These are phyloP conservation scores for Penicillium macrosclerotiorum DNA, from an alignment of 495 filamentous ascomycete species.

Conservation along the genomic window DNA sequence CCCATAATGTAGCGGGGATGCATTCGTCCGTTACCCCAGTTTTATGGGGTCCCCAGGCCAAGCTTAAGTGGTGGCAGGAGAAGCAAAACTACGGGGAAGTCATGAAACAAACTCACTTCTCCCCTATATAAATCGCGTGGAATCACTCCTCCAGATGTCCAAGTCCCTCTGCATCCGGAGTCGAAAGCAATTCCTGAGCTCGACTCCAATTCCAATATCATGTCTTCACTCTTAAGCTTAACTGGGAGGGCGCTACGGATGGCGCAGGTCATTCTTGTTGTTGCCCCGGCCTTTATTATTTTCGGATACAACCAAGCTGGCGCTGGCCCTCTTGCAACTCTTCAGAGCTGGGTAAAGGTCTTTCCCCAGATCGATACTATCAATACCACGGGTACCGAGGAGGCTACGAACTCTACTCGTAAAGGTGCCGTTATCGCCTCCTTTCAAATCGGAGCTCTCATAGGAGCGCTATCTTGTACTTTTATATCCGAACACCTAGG, in stretches of 20 bases:
- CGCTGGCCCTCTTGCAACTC: slow-evolving; percentile 23
- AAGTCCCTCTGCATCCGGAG: no score
- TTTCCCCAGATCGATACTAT: slow-evolving; percentile 36
- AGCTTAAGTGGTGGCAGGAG: background rate
- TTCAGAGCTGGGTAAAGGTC: slow-evolving; percentile 26
- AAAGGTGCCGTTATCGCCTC: slow-evolving; percentile 42
- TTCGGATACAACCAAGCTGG: slow-evolving; percentile 37
- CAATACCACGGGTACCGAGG: slow-evolving; percentile 25
- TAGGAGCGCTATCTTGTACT: slow-evolving; percentile 40
- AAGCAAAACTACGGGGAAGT: background rate
- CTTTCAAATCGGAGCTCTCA: slow-evolving; percentile 42
- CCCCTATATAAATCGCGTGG: background rate
- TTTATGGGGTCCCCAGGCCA: slow-evolving; percentile 14
- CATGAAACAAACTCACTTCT: background rate
- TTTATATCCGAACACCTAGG: slow-evolving; percentile 47
- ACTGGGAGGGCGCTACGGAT: slow-evolving; percentile 16
- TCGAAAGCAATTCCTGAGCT: no score
- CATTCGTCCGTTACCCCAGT: no score
- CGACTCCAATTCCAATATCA: background rate
- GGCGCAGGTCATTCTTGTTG: slow-evolving; percentile 30
- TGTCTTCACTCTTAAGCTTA: background rate
- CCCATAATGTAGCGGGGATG: no score
- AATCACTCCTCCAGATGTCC: background rate
- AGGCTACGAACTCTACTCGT: slow-evolving; percentile 26
- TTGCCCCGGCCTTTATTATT: slow-evolving; percentile 36